Evolutionary conservation across 2,329 filamentous ascomycete genomes (phyloP).

Genomic region (Capronia coronata): DNA sequence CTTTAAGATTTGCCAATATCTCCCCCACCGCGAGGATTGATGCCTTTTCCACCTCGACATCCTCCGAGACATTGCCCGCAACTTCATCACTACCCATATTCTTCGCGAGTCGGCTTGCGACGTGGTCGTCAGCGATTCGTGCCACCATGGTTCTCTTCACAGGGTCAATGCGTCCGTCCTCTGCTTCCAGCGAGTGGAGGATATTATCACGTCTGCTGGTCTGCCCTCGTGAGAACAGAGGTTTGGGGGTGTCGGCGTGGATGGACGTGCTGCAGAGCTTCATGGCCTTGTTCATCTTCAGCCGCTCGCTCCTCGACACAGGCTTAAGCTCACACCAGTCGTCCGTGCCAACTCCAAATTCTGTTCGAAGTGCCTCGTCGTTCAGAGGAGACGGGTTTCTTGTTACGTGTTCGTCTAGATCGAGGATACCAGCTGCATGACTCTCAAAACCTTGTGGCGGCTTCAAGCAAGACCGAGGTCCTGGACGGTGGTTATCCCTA

Average conservation of each 20-base stretch:
- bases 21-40: conserved; percentile 21
- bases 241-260: conserved; percentile 3
- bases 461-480: conserved; percentile 3
- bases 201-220: conserved; percentile 3
- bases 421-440: not conserved
- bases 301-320: conserved; percentile 13
- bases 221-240: not conserved
- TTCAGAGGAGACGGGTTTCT: not conserved
- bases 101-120: conserved; percentile 1
- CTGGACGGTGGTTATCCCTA: not conserved
- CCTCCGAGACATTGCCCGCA: not conserved
- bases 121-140: conserved; percentile 15
- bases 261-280: conserved; percentile 7
- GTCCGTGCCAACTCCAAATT: conserved; percentile 16
- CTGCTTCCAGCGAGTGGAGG: conserved; percentile 3
- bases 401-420: not conserved
- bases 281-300: conserved; percentile 20
- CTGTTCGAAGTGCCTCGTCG: conserved; percentile 11
- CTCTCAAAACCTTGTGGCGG: conserved; percentile 15
- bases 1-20: conserved; percentile 20
- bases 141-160: conserved; percentile 10
- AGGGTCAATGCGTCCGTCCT: conserved; percentile 1
- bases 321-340: conserved; percentile 23
- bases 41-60: conserved; percentile 15
- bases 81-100: not conserved